Percentiles rank a stretch among this genome's conserved stretches.
Conservation (phyloP, 352 stramenopile genomes). For the Pythium aquatile region DNA sequence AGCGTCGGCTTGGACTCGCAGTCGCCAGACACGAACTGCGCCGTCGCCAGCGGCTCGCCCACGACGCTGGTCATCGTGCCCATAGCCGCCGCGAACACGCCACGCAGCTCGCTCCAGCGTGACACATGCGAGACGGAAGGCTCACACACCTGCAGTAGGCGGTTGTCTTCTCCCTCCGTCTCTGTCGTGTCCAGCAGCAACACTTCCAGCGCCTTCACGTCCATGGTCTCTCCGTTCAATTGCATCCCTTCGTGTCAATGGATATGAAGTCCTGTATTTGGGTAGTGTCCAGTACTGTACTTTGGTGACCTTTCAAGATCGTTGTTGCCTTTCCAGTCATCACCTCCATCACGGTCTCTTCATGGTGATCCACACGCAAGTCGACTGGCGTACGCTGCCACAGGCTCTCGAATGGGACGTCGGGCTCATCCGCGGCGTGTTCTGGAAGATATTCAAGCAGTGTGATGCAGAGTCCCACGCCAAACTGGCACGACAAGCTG, state of each 20-base stretch:
- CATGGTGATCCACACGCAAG: constrained; percentile 43
- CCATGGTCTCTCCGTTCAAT: background rate
- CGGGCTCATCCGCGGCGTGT: constrained; percentile 52
- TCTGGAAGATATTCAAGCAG: constrained; percentile 36
- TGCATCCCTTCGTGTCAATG: background rate
- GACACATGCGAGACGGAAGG: background rate
- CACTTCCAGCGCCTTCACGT: constrained; percentile 38
- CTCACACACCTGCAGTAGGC: constrained; percentile 40
- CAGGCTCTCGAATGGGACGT: constrained; percentile 50
- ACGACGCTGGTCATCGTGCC: constrained; percentile 48
- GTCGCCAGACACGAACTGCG: constrained; percentile 28
- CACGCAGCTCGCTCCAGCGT: constrained; percentile 45
- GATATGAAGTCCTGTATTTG: constrained; percentile 6
- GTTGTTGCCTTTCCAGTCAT: background rate
- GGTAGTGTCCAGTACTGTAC: background rate
- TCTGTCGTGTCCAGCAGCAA: constrained; percentile 62
- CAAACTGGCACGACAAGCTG: background rate
- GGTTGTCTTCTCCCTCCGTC: constrained; percentile 71
- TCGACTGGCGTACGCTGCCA: constrained; percentile 50
- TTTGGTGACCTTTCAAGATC: constrained; percentile 13
- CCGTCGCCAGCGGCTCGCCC: constrained; percentile 39
- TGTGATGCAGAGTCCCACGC: constrained; percentile 18
- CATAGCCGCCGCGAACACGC: constrained; percentile 57
- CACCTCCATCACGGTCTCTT: background rate
- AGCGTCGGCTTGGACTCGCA: background rate